phyloP scores from a whole-genome alignment of 2,329 filamentous ascomycete genomes.

The Pleoardoris graminearum region DNA sequence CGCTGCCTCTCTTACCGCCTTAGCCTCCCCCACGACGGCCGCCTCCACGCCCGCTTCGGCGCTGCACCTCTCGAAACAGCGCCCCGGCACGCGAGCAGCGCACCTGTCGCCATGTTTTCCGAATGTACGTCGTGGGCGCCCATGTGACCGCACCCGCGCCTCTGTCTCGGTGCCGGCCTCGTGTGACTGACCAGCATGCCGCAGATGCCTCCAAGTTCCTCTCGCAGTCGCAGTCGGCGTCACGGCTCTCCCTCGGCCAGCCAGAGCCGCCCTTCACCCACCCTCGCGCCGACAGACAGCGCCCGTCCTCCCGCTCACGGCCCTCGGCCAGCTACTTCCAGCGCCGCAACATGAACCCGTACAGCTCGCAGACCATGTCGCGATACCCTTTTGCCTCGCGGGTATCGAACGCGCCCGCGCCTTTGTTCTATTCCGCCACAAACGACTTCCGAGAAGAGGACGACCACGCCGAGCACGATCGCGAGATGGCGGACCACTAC shows the following conservation, averaged over 20 bases:
- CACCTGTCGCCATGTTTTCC: constrained; percentile 67
- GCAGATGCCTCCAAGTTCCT: constrained; percentile 95
- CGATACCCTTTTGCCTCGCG: constrained; percentile 81
- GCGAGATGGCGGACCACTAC: constrained; percentile 92
- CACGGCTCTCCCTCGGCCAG: constrained; percentile 74
- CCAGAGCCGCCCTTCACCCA: constrained; percentile 52
- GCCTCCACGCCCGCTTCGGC: constrained; percentile 29
- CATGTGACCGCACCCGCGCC: constrained; percentile 40
- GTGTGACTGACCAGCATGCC: constrained; percentile 49
- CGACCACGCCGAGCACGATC: constrained; percentile 85
- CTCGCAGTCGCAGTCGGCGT: constrained; percentile 98
- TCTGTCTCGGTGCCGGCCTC: too few relatives aligned
- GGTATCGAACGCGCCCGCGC: constrained; percentile 76
- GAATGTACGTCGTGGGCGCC: constrained; percentile 72
- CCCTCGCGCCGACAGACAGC: constrained; percentile 52
- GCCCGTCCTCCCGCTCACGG: constrained; percentile 52
- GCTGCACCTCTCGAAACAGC: constrained; percentile 28
- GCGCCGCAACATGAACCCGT: constrained; percentile 68
- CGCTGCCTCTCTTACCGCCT: constrained; percentile 29
- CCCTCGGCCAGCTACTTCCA: constrained; percentile 55
- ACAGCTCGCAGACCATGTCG: constrained; percentile 69
- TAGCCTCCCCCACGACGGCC: constrained; percentile 34
- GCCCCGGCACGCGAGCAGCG: constrained; percentile 22
- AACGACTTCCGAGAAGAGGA: constrained; percentile 93
- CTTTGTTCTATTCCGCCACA: constrained; percentile 89